A percentile compares a stretch with the other conserved stretches of the same genome.
Evolutionary conservation across 371 early-diverging fungal genomes (phyloP).

Genomic region (Rozella allomycis): DNA sequence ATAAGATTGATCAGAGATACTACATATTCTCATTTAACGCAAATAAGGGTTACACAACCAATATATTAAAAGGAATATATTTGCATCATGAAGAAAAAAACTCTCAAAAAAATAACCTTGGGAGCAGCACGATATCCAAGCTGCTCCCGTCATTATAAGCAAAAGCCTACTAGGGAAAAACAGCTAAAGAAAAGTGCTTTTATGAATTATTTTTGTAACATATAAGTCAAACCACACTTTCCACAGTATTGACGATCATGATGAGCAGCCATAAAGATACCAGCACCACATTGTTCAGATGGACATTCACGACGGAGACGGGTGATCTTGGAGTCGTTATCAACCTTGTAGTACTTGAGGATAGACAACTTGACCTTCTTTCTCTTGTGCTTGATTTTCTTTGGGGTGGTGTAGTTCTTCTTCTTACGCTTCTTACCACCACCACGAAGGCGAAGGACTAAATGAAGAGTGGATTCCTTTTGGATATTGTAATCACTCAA

Average conservation of each 20-base stretch:
- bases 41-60: too few species aligned
- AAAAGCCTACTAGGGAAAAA: too few species aligned
- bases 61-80: too few species aligned
- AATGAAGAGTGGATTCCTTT: constrained; percentile 73
- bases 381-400: constrained; percentile 97
- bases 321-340: constrained; percentile 75
- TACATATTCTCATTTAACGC: too few species aligned
- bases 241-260: constrained; percentile 82
- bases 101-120: too few species aligned
- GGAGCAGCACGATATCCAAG: too few species aligned
- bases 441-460: constrained; percentile 51
- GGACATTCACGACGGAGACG: constrained; percentile 94
- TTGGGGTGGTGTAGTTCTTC: constrained; percentile 97
- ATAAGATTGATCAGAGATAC: too few species aligned
- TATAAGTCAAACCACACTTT: constrained; percentile 25
- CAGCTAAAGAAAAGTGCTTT: too few species aligned
- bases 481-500: constrained; percentile 58
- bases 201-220: constrained; percentile 18
- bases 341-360: constrained; percentile 94
- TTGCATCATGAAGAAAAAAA: too few species aligned
- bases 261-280: constrained; percentile 81
- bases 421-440: constrained; percentile 97
- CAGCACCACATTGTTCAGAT: constrained; percentile 83
- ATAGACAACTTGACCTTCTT: constrained; percentile 93
- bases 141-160: too few species aligned